Conservation (phyloP, 495 filamentous ascomycete species). For the Xylaria cubensis region DNA sequence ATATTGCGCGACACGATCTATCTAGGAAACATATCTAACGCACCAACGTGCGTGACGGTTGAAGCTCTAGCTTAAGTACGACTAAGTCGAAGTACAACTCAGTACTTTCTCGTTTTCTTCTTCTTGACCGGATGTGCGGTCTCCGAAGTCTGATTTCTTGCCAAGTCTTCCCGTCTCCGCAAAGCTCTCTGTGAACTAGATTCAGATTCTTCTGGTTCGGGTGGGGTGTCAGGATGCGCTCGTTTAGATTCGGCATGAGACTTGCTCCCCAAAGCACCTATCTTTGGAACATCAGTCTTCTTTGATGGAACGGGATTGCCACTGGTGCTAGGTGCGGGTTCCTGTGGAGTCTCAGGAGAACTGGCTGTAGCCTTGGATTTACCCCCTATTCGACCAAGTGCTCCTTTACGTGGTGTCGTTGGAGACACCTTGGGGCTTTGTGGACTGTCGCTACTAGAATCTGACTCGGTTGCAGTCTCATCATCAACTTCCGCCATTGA, state of each 20-base stretch:
- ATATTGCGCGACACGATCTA: not conserved
- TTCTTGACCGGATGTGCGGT: conserved; percentile 62
- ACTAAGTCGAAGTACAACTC: conserved; percentile 9
- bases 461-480: conserved; percentile 52
- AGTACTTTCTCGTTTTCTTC: conserved; percentile 71
- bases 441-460: conserved; percentile 28
- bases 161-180: conserved; percentile 67
- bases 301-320: conserved; percentile 27
- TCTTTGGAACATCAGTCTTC: conserved; percentile 31
- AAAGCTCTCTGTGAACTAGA: conserved; percentile 61
- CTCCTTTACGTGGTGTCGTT: conserved; percentile 34
- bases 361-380: conserved; percentile 26
- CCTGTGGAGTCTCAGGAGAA: not conserved
- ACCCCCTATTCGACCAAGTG: conserved; percentile 55
- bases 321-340: not conserved
- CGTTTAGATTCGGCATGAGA: conserved; percentile 32
- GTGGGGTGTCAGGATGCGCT: conserved; percentile 26
- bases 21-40: not conserved
- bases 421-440: conserved; percentile 18
- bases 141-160: conserved; percentile 68
- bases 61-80: too few species aligned
- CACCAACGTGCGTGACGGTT: not conserved
- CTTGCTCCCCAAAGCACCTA: conserved; percentile 47
- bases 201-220: conserved; percentile 29
- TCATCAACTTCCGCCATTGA: conserved; percentile 29